phyloP scores from a whole-genome alignment of 78 protist genomes.

The Protostelium mycophagum region DNA sequence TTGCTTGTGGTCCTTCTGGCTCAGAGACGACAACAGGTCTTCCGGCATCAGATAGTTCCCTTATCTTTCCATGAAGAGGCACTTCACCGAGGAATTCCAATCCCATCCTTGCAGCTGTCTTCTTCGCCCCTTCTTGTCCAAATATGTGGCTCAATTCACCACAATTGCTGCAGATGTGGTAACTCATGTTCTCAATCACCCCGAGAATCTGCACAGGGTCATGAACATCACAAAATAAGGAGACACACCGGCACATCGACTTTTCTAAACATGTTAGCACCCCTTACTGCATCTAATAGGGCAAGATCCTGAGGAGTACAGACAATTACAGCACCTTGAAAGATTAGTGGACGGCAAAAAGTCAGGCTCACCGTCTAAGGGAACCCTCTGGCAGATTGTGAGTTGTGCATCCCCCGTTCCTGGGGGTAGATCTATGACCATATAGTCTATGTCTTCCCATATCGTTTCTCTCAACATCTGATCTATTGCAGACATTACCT shows the following conservation, averaged over 20 bases:
- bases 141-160: slow-evolving; percentile 58
- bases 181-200: slow-evolving; percentile 88
- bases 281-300: slow-evolving; percentile 52
- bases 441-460: slow-evolving; percentile 89
- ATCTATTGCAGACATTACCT: slow-evolving; percentile 67
- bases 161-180: slow-evolving; percentile 76
- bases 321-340: slow-evolving; percentile 96
- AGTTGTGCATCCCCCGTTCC: slow-evolving; percentile 97
- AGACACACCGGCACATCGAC: slow-evolving; percentile 87
- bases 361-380: slow-evolving; percentile 66
- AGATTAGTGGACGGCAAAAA: too few relatives aligned
- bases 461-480: slow-evolving; percentile 57
- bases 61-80: slow-evolving; percentile 68
- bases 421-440: slow-evolving; percentile 97
- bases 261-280: slow-evolving; percentile 83
- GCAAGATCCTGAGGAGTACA: slow-evolving; percentile 91
- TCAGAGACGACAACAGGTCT: slow-evolving; percentile 63
- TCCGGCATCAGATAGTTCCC: slow-evolving; percentile 72
- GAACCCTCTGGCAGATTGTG: slow-evolving; percentile 83
- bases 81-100: slow-evolving; percentile 73
- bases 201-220: slow-evolving; percentile 61
- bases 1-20: slow-evolving; percentile 40
- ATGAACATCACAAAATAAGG: neutral
- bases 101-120: slow-evolving; percentile 43
- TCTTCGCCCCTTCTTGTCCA: slow-evolving; percentile 73